phyloP scores from a whole-genome alignment of 371 early-diverging fungal genomes.

The Lichtheimia ornata region DNA sequence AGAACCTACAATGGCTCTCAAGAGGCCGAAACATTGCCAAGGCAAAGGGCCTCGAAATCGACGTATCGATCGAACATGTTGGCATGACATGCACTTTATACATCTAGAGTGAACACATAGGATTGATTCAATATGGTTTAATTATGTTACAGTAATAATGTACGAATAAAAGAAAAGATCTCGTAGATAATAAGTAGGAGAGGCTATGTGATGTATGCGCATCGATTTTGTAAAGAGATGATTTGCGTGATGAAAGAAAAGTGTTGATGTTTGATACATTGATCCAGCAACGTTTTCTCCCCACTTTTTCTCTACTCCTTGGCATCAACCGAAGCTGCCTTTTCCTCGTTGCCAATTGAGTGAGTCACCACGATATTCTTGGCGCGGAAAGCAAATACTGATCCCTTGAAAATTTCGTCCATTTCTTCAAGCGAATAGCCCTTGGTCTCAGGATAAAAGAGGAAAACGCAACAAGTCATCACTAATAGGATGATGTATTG shows the following conservation, averaged over 20 bases:
- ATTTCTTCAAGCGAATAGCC: slow-evolving; percentile 62
- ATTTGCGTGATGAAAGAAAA: not conserved
- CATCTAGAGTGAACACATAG: too few species aligned
- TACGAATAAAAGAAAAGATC: too few species aligned
- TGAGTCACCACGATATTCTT: not conserved
- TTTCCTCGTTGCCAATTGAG: not conserved
- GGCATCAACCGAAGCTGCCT: not conserved
- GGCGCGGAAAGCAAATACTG: slow-evolving; percentile 12
- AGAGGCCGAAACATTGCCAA: too few species aligned
- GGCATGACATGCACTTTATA: too few species aligned
- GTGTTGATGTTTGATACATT: not conserved
- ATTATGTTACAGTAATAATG: too few species aligned
- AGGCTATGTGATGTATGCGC: too few species aligned
- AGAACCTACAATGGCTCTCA: too few species aligned
- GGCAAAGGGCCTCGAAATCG: too few species aligned
- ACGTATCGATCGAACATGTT: too few species aligned
- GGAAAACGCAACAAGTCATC: slow-evolving; percentile 36
- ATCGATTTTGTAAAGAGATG: not conserved
- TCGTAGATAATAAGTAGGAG: too few species aligned
- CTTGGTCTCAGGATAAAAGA: slow-evolving; percentile 62
- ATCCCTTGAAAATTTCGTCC: slow-evolving; percentile 54
- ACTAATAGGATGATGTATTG: slow-evolving; percentile 22
- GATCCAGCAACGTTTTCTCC: not conserved
- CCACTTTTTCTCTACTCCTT: not conserved
- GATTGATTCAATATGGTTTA: too few species aligned